These are phyloP conservation scores for Exobasidium rhododendri DNA, from an alignment of 1,284 basidiomycete species.

Conservation along the genomic window DNA sequence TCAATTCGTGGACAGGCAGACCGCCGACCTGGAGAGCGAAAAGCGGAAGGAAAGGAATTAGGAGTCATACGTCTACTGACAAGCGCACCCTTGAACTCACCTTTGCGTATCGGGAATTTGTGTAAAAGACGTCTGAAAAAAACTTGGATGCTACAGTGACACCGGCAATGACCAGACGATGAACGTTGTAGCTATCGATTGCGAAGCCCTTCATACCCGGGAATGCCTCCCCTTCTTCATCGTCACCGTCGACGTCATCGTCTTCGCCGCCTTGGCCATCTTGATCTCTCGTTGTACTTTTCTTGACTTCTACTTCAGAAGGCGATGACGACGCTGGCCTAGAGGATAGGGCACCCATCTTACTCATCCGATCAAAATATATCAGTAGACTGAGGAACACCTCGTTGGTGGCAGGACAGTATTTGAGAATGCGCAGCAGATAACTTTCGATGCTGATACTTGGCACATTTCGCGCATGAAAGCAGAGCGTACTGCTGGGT, in stretches of 20 bases:
- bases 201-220: constrained; percentile 67
- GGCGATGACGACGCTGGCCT: background rate
- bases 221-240: constrained; percentile 12
- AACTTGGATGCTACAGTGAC: constrained; percentile 98
- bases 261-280: constrained; percentile 5
- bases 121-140: constrained; percentile 98
- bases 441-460: constrained; percentile 93
- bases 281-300: background rate
- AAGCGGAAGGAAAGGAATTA: background rate
- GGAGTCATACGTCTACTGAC: background rate
- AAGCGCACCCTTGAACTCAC: constrained; percentile 62
- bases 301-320: background rate
- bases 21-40: constrained; percentile 72
- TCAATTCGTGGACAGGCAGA: constrained; percentile 86
- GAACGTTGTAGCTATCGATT: constrained; percentile 95
- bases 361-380: constrained; percentile 83
- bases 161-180: constrained; percentile 91
- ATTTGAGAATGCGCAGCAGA: constrained; percentile 89
- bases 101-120: constrained; percentile 98
- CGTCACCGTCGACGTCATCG: background rate
- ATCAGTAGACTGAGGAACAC: constrained; percentile 91
- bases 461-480: constrained; percentile 92
- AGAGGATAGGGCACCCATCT: constrained; percentile 59
- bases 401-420: constrained; percentile 96
- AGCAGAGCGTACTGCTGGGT: constrained; percentile 79